phyloP scores from a whole-genome alignment of 23 red algal genomes.

The Gracilaria domingensis region DNA sequence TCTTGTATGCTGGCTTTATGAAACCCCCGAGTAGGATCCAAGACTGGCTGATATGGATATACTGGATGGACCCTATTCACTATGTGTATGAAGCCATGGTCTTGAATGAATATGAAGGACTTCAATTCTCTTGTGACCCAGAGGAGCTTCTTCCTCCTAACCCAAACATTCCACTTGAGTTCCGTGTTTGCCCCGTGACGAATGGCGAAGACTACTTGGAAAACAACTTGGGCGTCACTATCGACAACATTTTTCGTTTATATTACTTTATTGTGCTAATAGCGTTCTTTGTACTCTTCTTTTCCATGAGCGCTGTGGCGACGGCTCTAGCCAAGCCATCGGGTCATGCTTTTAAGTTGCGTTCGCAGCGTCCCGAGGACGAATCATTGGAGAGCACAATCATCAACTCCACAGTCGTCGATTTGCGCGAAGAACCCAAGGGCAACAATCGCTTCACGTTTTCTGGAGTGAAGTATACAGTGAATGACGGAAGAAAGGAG shows the following conservation, averaged over 20 bases:
- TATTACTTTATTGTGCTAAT: slow-evolving; percentile 75
- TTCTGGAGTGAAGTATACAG: slow-evolving; percentile 55
- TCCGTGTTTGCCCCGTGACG: slow-evolving; percentile 63
- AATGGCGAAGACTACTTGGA: slow-evolving; percentile 70
- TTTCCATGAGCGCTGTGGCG: slow-evolving; percentile 19
- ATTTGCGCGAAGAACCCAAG: not conserved
- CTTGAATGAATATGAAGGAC: slow-evolving; percentile 88
- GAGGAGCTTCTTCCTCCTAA: slow-evolving; percentile 69
- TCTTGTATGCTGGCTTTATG: slow-evolving; percentile 86
- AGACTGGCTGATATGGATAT: slow-evolving; percentile 87
- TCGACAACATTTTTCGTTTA: slow-evolving; percentile 62
- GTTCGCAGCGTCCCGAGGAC: not conserved
- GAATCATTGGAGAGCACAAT: not conserved
- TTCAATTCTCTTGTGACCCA: slow-evolving; percentile 64
- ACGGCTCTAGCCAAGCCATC: slow-evolving; percentile 46
- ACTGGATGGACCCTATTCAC: slow-evolving; percentile 90
- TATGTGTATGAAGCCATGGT: slow-evolving; percentile 81
- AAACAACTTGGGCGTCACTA: slow-evolving; percentile 44
- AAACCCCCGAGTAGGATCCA: slow-evolving; percentile 59
- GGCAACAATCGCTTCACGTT: slow-evolving; percentile 50
- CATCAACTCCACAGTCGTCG: not conserved
- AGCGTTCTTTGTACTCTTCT: slow-evolving; percentile 62
- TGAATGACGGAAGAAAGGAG: slow-evolving; percentile 59
- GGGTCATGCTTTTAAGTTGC: slow-evolving; percentile 34
- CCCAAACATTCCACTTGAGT: slow-evolving; percentile 39